phyloP scores from a whole-genome alignment of 2,329 filamentous ascomycete genomes.

The Fusarium sp. region DNA sequence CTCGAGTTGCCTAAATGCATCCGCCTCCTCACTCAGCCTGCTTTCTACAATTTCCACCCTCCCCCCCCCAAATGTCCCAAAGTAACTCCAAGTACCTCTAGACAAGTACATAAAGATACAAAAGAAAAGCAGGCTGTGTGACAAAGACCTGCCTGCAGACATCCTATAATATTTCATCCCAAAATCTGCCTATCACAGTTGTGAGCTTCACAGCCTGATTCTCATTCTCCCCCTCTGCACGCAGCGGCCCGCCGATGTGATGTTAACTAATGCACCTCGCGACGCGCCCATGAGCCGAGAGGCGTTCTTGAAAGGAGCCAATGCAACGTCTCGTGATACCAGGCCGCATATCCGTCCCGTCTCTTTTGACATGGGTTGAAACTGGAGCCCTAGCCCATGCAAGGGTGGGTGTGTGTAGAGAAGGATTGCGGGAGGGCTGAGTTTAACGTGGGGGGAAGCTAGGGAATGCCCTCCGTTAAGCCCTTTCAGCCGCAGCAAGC shows the following conservation, averaged over 20 bases:
- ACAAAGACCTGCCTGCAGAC: neutral
- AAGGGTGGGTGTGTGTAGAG: neutral
- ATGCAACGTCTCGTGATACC: neutral
- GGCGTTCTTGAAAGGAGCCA: neutral
- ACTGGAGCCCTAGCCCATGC: neutral
- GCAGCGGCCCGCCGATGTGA: neutral
- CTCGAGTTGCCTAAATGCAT: neutral
- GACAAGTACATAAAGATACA: conserved; percentile 1
- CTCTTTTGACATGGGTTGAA: neutral
- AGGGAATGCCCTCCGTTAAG: neutral
- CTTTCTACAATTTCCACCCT: neutral
- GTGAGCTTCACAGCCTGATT: neutral
- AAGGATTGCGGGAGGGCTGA: neutral
- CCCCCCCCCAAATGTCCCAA: neutral
- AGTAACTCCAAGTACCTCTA: conserved; percentile 7
- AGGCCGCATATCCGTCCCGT: neutral
- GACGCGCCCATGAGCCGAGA: neutral
- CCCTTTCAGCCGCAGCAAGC: neutral
- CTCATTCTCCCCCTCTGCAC: no score
- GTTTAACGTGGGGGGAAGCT: neutral
- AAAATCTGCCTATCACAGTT: neutral
- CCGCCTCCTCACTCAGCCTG: neutral
- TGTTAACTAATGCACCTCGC: neutral
- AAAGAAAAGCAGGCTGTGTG: neutral
- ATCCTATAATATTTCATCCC: neutral